phyloP scores from a whole-genome alignment of 2,329 filamentous ascomycete species.

The Didymella sp. region DNA sequence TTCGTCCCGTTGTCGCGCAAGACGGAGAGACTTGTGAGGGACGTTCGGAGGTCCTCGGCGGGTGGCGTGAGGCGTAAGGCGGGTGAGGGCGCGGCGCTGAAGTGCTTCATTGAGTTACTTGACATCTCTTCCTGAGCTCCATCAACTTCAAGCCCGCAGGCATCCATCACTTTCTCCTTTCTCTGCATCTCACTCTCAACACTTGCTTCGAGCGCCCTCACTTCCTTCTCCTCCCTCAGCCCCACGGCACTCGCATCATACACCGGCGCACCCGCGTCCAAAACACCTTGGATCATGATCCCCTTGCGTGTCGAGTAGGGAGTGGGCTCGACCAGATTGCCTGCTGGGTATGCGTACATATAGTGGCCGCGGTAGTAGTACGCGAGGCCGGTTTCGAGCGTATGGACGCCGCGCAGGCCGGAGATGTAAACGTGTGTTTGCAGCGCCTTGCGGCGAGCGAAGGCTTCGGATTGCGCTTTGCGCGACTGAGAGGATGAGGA shows the following conservation, averaged over 20 bases:
- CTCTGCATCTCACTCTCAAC: conserved; percentile 8
- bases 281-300: conserved; percentile 24
- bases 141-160: not conserved
- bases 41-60: not conserved
- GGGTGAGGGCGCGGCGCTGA: not conserved
- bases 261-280: conserved; percentile 14
- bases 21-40: not conserved
- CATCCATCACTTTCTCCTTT: not conserved
- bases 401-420: conserved; percentile 29
- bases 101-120: not conserved
- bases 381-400: conserved; percentile 33
- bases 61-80: not conserved
- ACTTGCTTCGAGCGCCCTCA: conserved; percentile 24
- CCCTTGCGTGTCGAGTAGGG: conserved; percentile 30
- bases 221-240: conserved; percentile 14
- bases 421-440: conserved; percentile 36
- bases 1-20: not conserved
- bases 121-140: too few relatives aligned
- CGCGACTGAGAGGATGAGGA: not conserved
- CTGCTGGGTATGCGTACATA: conserved; percentile 28
- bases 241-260: conserved; percentile 6
- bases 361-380: conserved; percentile 44
- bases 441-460: conserved; percentile 18
- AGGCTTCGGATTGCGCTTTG: not conserved
- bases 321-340: conserved; percentile 32